Evolutionary conservation across 164 flowering plant species (phyloP).

Genomic region (Piper longum): DNA sequence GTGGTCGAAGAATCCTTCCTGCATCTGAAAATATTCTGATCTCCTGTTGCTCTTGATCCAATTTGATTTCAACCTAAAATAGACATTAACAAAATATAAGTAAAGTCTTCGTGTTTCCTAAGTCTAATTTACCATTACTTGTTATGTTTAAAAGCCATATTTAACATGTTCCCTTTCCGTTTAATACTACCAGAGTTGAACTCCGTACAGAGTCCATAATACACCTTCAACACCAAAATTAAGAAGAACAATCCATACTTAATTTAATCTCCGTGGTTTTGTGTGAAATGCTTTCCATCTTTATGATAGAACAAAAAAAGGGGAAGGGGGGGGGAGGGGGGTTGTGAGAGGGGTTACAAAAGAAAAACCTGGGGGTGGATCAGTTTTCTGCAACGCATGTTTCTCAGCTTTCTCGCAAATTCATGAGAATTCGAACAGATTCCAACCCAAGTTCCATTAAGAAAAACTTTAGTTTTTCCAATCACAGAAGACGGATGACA

Average conservation of each 20-base stretch:
- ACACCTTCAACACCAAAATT: background rate
- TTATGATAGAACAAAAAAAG: background rate
- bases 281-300: too few species aligned
- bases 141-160: too few species aligned
- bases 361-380: conserved; percentile 51
- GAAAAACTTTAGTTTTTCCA: conserved; percentile 50
- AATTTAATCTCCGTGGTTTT: too few species aligned
- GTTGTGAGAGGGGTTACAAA: too few species aligned
- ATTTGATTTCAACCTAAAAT: conserved; percentile 71
- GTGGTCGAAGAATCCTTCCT: conserved; percentile 85
- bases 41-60: conserved; percentile 56
- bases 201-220: background rate
- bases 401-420: conserved; percentile 51
- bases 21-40: conserved; percentile 76
- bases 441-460: conserved; percentile 92
- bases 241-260: background rate
- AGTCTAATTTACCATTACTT: too few species aligned
- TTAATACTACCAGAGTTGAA: too few species aligned
- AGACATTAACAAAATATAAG: conserved; percentile 3
- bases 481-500: conserved; percentile 22
- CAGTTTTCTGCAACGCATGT: conserved; percentile 42
- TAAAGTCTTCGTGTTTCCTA: background rate
- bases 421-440: conserved; percentile 42
- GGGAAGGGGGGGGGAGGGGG: too few species aligned
- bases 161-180: too few species aligned